Percentiles rank a stretch among this genome's conserved stretches.
phyloP scores from a whole-genome alignment of 2,329 filamentous ascomycete species.

The Neofusicoccum parvum region DNA sequence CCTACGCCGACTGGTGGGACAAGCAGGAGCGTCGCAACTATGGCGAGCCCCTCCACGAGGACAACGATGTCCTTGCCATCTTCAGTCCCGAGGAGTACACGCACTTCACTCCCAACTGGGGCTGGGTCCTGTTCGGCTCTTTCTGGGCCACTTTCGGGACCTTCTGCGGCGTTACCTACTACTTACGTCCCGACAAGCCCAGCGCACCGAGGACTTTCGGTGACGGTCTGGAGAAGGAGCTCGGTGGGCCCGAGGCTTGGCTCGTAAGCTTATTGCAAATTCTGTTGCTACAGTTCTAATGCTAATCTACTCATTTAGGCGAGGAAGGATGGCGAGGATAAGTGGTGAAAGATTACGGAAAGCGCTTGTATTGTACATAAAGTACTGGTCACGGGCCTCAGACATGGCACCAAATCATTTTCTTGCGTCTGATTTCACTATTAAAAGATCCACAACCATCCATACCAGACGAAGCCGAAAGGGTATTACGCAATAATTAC shows the following conservation, averaged over 20 bases:
- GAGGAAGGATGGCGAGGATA: constrained; percentile 26
- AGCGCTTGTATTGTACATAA: constrained; percentile 9
- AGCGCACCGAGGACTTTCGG: constrained; percentile 49
- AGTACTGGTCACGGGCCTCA: constrained; percentile 4
- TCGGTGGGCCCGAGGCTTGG: constrained; percentile 49
- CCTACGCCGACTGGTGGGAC: constrained; percentile 94
- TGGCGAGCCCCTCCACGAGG: constrained; percentile 94
- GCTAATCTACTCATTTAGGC: constrained; percentile 18
- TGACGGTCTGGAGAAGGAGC: constrained; percentile 50
- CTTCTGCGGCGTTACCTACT: constrained; percentile 42
- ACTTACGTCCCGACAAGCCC: constrained; percentile 50
- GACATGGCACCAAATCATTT: constrained; percentile 1
- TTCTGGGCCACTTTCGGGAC: constrained; percentile 46
- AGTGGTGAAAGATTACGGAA: constrained; percentile 7
- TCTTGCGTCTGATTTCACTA: not conserved
- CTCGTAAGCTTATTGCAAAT: constrained; percentile 33
- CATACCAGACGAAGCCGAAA: constrained; percentile 24
- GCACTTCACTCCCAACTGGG: constrained; percentile 74
- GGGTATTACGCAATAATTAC: constrained; percentile 54
- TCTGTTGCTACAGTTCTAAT: too few species aligned
- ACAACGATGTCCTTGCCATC: constrained; percentile 89
- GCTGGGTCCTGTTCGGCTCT: constrained; percentile 58
- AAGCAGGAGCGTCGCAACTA: constrained; percentile 96
- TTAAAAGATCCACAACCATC: not conserved
- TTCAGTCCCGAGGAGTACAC: constrained; percentile 90